Conservation (phyloP, 2,329 filamentous ascomycete species). For the Penicillium sp. region DNA sequence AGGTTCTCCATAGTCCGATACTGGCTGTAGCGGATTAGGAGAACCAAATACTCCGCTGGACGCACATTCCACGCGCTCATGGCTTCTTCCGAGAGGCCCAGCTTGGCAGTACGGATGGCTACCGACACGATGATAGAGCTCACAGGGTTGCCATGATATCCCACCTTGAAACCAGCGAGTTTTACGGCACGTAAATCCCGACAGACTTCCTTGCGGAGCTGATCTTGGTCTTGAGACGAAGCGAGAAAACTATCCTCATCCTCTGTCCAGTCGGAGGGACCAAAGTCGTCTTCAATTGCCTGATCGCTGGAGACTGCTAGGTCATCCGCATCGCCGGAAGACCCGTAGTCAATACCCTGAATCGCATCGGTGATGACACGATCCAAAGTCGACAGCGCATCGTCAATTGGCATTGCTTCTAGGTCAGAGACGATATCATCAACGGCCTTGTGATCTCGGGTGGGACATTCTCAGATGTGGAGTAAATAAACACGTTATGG, state of each 20-base stretch:
- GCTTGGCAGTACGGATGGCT: constrained; percentile 68
- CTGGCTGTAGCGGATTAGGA: constrained; percentile 67
- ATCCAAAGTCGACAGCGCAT: constrained; percentile 53
- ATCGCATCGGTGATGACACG: constrained; percentile 34
- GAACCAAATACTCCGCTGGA: constrained; percentile 67
- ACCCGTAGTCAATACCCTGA: constrained; percentile 4
- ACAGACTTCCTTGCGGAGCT: constrained; percentile 47
- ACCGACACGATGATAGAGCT: constrained; percentile 62
- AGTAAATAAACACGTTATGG: constrained; percentile 54
- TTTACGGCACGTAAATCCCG: constrained; percentile 64
- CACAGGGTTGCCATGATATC: constrained; percentile 57
- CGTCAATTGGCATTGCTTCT: constrained; percentile 47
- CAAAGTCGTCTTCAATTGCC: constrained; percentile 25
- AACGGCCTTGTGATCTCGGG: constrained; percentile 39
- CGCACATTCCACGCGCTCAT: constrained; percentile 76
- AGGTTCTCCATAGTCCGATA: constrained; percentile 65
- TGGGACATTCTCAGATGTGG: constrained; percentile 41
- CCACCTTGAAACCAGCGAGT: constrained; percentile 69
- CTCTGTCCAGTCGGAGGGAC: constrained; percentile 38
- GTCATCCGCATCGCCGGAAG: constrained; percentile 19
- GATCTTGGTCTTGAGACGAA: neutral
- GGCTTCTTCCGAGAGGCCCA: constrained; percentile 72
- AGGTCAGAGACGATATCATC: constrained; percentile 41
- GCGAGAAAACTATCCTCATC: constrained; percentile 15
- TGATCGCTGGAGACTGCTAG: constrained; percentile 6